These are phyloP conservation scores for Leccinum incarnatum DNA, from an alignment of 768 basidiomycete genomes.

Conservation along the genomic window DNA sequence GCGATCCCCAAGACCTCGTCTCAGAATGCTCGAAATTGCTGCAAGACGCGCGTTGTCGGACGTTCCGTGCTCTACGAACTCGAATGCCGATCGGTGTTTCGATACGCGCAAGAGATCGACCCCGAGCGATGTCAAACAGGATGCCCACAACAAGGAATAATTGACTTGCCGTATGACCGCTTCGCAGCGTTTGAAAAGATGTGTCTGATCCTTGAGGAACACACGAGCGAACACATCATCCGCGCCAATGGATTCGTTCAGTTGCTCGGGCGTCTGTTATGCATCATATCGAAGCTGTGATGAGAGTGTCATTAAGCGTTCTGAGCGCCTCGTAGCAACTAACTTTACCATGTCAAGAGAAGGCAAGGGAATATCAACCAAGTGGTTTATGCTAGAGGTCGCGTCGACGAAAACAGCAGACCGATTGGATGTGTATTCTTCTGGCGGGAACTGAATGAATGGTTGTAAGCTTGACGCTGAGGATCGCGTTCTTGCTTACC, in stretches of 20 bases:
- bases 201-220: slow-evolving; percentile 72
- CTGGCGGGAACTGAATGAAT: slow-evolving; percentile 50
- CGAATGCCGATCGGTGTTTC: slow-evolving; percentile 43
- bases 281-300: slow-evolving; percentile 75
- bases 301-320: slow-evolving; percentile 1
- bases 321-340: not conserved
- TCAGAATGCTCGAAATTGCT: slow-evolving; percentile 48
- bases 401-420: slow-evolving; percentile 78
- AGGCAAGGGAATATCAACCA: slow-evolving; percentile 72
- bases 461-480: not conserved
- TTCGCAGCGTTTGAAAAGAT: slow-evolving; percentile 70
- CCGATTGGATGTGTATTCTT: slow-evolving; percentile 51
- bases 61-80: slow-evolving; percentile 54
- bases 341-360: slow-evolving; percentile 72
- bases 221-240: slow-evolving; percentile 68
- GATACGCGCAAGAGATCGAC: slow-evolving; percentile 42
- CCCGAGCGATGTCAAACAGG: slow-evolving; percentile 33
- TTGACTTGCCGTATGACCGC: slow-evolving; percentile 55
- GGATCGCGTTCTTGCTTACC: slow-evolving; percentile 35
- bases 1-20: slow-evolving; percentile 72
- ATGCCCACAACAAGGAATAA: not conserved
- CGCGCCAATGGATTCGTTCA: slow-evolving; percentile 47
- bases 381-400: slow-evolving; percentile 70
- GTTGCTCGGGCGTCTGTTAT: slow-evolving; percentile 58
- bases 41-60: slow-evolving; percentile 52